Conservation (phyloP, 192 early-diverging fungal species). For the Coemansia sp. region DNA sequence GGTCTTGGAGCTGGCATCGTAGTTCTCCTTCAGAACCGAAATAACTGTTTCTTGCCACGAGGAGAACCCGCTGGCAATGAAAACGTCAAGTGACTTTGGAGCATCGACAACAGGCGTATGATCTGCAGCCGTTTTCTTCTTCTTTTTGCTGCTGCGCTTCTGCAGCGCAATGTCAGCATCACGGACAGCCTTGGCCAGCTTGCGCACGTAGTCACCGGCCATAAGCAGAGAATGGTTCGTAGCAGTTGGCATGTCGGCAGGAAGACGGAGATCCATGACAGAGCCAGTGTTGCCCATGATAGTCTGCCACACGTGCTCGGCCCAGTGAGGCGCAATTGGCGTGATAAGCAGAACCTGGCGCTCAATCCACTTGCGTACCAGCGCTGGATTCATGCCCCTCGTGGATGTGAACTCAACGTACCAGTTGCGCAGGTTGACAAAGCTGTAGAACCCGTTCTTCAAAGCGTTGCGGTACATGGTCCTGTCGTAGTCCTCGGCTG, state of each 20-base stretch:
- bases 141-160: slow-evolving; percentile 79
- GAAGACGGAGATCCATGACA: slow-evolving; percentile 74
- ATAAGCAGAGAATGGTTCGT: slow-evolving; percentile 73
- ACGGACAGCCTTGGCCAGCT: slow-evolving; percentile 72
- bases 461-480: slow-evolving; percentile 92
- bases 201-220: slow-evolving; percentile 79
- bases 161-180: slow-evolving; percentile 65
- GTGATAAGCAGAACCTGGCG: slow-evolving; percentile 82
- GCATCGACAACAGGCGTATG: slow-evolving; percentile 59
- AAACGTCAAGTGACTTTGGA: slow-evolving; percentile 76
- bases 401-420: slow-evolving; percentile 79
- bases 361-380: slow-evolving; percentile 82
- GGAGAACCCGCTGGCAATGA: slow-evolving; percentile 82
- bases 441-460: slow-evolving; percentile 88
- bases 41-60: slow-evolving; percentile 87
- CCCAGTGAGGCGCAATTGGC: slow-evolving; percentile 94
- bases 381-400: slow-evolving; percentile 82
- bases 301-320: slow-evolving; percentile 85
- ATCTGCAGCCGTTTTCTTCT: slow-evolving; percentile 55
- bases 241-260: slow-evolving; percentile 54
- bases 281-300: slow-evolving; percentile 73
- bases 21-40: slow-evolving; percentile 60
- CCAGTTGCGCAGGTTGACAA: slow-evolving; percentile 82
- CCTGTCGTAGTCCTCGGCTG: slow-evolving; percentile 72
- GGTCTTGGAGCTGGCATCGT: slow-evolving; percentile 54